Conservation (phyloP, 495 filamentous ascomycete genomes). For the Aspergillus incahuasiensis region DNA sequence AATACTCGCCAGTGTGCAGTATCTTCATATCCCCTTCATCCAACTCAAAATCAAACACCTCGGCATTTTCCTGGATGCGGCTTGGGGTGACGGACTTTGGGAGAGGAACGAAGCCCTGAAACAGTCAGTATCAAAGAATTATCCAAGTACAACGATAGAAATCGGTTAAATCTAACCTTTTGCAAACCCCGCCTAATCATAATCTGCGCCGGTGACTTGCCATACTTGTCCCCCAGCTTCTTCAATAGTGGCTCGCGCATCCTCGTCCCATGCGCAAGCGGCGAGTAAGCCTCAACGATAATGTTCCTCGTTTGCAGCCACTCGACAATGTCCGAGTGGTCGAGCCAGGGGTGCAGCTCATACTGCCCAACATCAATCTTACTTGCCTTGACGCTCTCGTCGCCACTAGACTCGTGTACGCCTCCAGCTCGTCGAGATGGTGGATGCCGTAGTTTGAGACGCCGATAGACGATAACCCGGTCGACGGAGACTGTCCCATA, state of each 20-base stretch:
- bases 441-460: slow-evolving; percentile 55
- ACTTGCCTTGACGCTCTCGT: slow-evolving; percentile 45
- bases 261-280: slow-evolving; percentile 62
- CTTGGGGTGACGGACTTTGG: slow-evolving; percentile 56
- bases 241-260: slow-evolving; percentile 57
- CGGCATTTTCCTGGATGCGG: slow-evolving; percentile 65
- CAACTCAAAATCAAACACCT: slow-evolving; percentile 80
- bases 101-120: slow-evolving; percentile 55
- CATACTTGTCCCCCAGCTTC: slow-evolving; percentile 61
- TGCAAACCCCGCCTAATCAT: slow-evolving; percentile 83
- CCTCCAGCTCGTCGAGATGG: slow-evolving; percentile 60
- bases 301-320: slow-evolving; percentile 68
- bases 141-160: not conserved
- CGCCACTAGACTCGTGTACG: slow-evolving; percentile 58
- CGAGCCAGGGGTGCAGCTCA: slow-evolving; percentile 83
- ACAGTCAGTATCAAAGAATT: not conserved
- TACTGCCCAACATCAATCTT: slow-evolving; percentile 79
- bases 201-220: slow-evolving; percentile 72
- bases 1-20: slow-evolving; percentile 55
- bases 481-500: no score
- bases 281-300: slow-evolving; percentile 74
- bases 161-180: slow-evolving; percentile 33
- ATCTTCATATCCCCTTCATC: slow-evolving; percentile 51
- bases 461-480: slow-evolving; percentile 50
- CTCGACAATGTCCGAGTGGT: slow-evolving; percentile 66